Evolutionary conservation across 2,329 filamentous ascomycete species (phyloP), one percentile per base, ranked within the genome.

Genomic region (Nemania sp.): DNA sequence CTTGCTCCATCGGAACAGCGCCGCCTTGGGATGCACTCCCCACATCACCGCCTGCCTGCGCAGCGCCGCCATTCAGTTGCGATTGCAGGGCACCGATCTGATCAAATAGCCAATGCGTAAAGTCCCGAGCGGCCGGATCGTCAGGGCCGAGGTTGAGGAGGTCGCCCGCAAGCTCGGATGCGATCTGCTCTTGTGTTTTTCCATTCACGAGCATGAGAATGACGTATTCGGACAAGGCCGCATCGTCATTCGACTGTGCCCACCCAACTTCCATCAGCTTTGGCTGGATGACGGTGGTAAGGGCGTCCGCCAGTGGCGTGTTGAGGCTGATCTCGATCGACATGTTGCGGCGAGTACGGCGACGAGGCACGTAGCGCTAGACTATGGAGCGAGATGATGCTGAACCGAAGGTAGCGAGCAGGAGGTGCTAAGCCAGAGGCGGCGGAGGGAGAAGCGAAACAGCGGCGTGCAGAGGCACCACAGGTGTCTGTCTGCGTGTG

Each of bases 201-300:
- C 93, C 92, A 78, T 97, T 98, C 64, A 91, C 91, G 34, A 99
- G 85, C 94, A 98, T 97, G 65, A 98, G 86, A 60, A 98, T 90
- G 68, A 99, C 95, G 79, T 98, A 99, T 79, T 99, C 95, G 61
- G 92, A 89, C 61, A 99, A 85, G 39, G 92, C 91, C 21, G 89
- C 90, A 57, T 79, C 78, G 63, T 89, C 90, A 68, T 89, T 89
- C 32, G 57, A 64, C 21, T 90, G 88, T 64, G 88, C 92, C 94
- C 95, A 98, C 71, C 93, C 94, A 67, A 93, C 89, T 78, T 99
- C 94, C 60, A 92, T 86, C 59, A 99, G 83, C 80, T 98, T 98
- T 34, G 91, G 90, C 77, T 95, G 91, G 65, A 98, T 92, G 43
- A 88, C 89, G 69, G 83, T 81, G 74, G 90, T 92, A 56, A 99